Evolutionary conservation across 208 protist species (phyloP).

Genomic region (Crithidia sp.): DNA sequence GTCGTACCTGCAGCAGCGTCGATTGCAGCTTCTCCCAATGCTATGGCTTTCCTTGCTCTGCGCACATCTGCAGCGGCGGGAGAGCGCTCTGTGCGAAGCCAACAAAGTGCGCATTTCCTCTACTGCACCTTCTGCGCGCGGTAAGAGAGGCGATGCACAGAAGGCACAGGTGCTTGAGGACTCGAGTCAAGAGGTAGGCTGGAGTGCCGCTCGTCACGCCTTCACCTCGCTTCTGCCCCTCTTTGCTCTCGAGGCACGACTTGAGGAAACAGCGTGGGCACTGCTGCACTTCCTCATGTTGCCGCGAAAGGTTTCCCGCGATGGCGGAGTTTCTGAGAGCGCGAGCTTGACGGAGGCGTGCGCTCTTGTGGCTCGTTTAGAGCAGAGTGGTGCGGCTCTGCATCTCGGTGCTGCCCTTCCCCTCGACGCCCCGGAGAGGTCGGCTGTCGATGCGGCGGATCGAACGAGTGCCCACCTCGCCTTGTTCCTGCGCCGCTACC

Average conservation of each 20-base stretch:
- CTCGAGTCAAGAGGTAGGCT: constrained; percentile 5
- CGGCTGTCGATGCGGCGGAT: neutral
- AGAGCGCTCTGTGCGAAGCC: neutral
- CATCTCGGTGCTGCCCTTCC: constrained; percentile 18
- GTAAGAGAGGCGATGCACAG: neutral
- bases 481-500: constrained; percentile 17
- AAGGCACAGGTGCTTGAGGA: neutral
- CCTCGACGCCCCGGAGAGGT: neutral
- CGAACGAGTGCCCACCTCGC: constrained; percentile 5
- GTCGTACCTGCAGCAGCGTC: constrained; percentile 50
- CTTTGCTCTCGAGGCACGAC: constrained; percentile 40
- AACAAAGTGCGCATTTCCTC: neutral
- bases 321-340: neutral
- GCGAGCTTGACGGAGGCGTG: constrained; percentile 30
- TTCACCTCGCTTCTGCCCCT: constrained; percentile 47
- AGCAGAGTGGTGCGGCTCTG: constrained; percentile 15
- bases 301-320: neutral
- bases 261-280: constrained; percentile 39
- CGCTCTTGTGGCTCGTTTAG: constrained; percentile 23
- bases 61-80: constrained; percentile 23
- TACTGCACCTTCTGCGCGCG: neutral
- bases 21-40: constrained; percentile 71
- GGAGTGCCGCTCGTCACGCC: constrained; percentile 44
- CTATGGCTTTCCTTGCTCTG: constrained; percentile 66
- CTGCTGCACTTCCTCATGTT: constrained; percentile 35